Percentiles rank a stretch among this genome's conserved stretches.
These are phyloP conservation scores for Rhodotorula sp. DNA, from an alignment of 1,284 basidiomycete species.

Conservation along the genomic window DNA sequence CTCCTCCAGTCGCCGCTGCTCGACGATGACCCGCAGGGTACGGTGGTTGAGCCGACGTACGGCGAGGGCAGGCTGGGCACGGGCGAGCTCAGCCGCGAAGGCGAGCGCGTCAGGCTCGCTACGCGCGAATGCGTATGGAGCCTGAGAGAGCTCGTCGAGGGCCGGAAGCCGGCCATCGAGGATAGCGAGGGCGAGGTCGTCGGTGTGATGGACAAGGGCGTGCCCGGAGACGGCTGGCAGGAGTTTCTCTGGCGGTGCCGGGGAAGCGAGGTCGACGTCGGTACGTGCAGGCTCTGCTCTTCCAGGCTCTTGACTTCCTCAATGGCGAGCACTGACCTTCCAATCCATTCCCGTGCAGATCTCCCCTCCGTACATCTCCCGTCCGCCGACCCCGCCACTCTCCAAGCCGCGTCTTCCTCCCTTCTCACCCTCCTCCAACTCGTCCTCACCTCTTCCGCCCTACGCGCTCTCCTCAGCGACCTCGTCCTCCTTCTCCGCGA, in stretches of 20 bases:
- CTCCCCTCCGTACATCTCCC: neutral
- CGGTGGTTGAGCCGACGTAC: neutral
- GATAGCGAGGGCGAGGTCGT: neutral
- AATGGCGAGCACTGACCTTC: no score
- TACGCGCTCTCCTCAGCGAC: constrained; percentile 22
- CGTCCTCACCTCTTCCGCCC: constrained; percentile 18
- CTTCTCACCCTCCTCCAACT: constrained; percentile 17
- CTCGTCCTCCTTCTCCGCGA: constrained; percentile 18
- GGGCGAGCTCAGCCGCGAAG: constrained; percentile 4
- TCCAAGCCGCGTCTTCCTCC: neutral
- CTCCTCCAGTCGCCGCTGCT: constrained; percentile 2
- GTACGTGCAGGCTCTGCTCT: neutral
- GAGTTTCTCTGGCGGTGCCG: constrained; percentile 10
- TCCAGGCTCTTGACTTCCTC: no score
- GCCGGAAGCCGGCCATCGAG: constrained; percentile 12
- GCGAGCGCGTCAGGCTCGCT: constrained; percentile 10
- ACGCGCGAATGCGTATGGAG: constrained; percentile 8
- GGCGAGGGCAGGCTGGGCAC: constrained; percentile 10
- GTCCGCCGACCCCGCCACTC: neutral
- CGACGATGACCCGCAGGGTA: neutral
- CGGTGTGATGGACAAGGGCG: neutral
- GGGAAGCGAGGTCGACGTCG: neutral
- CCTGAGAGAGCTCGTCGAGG: constrained; percentile 8
- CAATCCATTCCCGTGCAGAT: neutral
- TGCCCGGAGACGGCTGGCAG: constrained; percentile 23